These are phyloP conservation scores for Auriscalpium vulgare DNA, from an alignment of 768 basidiomycete species.

Conservation along the genomic window DNA sequence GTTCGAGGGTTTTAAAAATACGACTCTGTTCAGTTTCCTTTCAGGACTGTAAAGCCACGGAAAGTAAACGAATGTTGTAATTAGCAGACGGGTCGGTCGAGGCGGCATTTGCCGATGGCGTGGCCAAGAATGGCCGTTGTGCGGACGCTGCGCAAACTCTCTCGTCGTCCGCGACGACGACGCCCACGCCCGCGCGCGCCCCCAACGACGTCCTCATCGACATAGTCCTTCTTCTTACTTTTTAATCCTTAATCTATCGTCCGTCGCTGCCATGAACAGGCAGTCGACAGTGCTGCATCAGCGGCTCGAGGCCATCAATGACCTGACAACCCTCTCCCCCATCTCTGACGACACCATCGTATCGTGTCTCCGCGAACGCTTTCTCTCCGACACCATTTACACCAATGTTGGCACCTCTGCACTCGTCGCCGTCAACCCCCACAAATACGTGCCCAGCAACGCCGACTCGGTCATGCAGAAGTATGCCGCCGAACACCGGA, in stretches of 20 bases:
- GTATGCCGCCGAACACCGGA: constrained; percentile 81
- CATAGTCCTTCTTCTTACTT: background rate
- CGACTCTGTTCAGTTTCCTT: too few relatives aligned
- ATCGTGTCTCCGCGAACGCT: constrained; percentile 77
- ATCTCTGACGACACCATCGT: constrained; percentile 81
- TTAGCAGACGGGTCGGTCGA: too few relatives aligned
- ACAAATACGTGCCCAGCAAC: constrained; percentile 81
- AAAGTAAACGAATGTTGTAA: too few relatives aligned
- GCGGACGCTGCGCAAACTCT: background rate
- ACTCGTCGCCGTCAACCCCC: constrained; percentile 86
- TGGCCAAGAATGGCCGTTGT: too few relatives aligned
- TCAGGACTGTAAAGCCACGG: too few relatives aligned
- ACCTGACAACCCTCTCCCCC: constrained; percentile 60
- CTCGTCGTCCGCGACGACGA: constrained; percentile 1
- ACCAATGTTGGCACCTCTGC: constrained; percentile 62
- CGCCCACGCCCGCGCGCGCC: constrained; percentile 2
- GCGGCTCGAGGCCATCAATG: constrained; percentile 62
- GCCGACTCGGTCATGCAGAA: constrained; percentile 79
- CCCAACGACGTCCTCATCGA: background rate
- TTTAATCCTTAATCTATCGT: background rate
- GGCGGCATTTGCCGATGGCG: too few relatives aligned
- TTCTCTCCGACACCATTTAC: constrained; percentile 79
- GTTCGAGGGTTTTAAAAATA: too few relatives aligned
- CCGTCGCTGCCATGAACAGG: constrained; percentile 28
- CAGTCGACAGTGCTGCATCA: constrained; percentile 49